Conservation (phyloP, 352 stramenopile genomes). For the Phytophthora sansomeana region DNA sequence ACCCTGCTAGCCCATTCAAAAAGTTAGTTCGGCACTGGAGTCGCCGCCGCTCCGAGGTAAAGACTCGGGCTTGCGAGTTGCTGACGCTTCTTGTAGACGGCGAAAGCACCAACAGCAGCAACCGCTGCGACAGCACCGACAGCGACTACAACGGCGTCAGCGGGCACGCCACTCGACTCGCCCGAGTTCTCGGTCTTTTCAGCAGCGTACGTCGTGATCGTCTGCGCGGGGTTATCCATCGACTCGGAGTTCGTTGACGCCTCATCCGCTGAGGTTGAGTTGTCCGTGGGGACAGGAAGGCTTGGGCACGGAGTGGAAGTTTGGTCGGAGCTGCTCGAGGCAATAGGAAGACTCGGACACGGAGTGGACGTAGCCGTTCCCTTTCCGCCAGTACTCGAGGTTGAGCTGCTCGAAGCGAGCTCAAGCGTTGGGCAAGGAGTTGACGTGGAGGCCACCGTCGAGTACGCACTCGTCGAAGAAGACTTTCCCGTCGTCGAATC, state of each 20-base stretch:
- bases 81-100: conserved; percentile 25
- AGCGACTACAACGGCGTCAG: conserved; percentile 6
- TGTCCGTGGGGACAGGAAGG: conserved; percentile 8
- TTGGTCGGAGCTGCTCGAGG: conserved; percentile 5
- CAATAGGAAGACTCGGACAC: conserved; percentile 13
- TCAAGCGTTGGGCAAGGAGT: conserved; percentile 8
- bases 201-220: conserved; percentile 9
- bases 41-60: conserved; percentile 18
- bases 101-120: conserved; percentile 20
- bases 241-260: background rate
- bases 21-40: conserved; percentile 5
- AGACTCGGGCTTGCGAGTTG: conserved; percentile 7
- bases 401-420: conserved; percentile 4
- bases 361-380: conserved; percentile 4
- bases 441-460: background rate
- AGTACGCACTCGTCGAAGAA: background rate
- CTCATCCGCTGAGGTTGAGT: conserved; percentile 2
- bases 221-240: background rate
- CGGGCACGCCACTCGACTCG: background rate
- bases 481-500: background rate
- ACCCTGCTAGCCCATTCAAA: background rate
- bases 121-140: conserved; percentile 16
- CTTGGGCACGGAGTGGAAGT: conserved; percentile 9
- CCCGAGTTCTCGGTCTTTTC: background rate
- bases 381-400: background rate